These are phyloP conservation scores for Dicorynia guianensis DNA, from an alignment of 306 rosid genomes.

Conservation along the genomic window DNA sequence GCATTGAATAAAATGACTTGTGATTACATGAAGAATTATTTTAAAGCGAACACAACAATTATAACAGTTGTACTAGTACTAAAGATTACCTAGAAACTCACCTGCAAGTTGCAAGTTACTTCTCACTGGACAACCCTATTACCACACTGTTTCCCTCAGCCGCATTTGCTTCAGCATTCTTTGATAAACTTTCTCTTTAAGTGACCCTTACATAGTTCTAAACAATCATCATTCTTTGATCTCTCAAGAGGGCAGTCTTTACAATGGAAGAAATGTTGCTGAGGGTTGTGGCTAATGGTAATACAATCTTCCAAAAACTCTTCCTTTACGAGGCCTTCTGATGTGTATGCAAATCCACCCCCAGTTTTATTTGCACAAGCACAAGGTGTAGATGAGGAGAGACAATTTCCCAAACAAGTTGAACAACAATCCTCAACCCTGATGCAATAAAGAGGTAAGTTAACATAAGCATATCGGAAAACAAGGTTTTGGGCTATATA, in stretches of 20 bases:
- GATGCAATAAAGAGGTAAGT: slow-evolving; percentile 65
- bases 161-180: slow-evolving; percentile 96
- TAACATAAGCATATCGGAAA: slow-evolving; percentile 67
- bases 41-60: neutral
- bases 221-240: slow-evolving; percentile 65
- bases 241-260: slow-evolving; percentile 79
- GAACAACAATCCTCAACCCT: slow-evolving; percentile 74
- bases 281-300: slow-evolving; percentile 63
- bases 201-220: slow-evolving; percentile 97
- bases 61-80: slow-evolving; percentile 8
- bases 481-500: slow-evolving; percentile 67
- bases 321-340: slow-evolving; percentile 70
- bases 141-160: slow-evolving; percentile 84
- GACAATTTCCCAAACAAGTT: slow-evolving; percentile 83
- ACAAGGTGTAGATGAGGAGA: slow-evolving; percentile 63
- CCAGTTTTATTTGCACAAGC: slow-evolving; percentile 70
- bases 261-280: slow-evolving; percentile 60
- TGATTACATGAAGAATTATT: neutral
- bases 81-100: slow-evolving; percentile 41
- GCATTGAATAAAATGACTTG: slow-evolving; percentile 16
- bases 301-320: slow-evolving; percentile 77
- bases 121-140: slow-evolving; percentile 96
- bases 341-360: slow-evolving; percentile 74
- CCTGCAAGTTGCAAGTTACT: slow-evolving; percentile 87
- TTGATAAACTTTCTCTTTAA: slow-evolving; percentile 73